Evolutionary conservation across 768 basidiomycete genomes (phyloP).

Genomic region (Dendrothele bispora): DNA sequence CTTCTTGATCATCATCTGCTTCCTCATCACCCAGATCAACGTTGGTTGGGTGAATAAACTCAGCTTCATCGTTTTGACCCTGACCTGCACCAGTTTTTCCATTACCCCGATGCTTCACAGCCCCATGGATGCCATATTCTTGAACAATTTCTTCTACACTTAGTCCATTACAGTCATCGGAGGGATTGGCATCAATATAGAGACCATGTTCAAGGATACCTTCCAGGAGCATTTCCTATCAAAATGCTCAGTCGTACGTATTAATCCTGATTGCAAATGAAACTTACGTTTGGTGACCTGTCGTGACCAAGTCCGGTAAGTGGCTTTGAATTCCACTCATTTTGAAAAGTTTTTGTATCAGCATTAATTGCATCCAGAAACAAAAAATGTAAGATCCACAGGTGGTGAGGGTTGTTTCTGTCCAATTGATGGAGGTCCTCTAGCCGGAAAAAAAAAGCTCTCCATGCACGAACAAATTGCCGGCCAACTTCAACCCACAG

Average conservation of each 20-base stretch:
- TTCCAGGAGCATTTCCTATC: slow-evolving; percentile 5
- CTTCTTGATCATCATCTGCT: not conserved
- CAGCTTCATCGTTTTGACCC: not conserved
- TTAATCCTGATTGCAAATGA: too few relatives aligned
- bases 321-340: too few relatives aligned
- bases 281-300: too few relatives aligned
- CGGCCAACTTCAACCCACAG: slow-evolving; percentile 44
- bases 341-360: too few relatives aligned
- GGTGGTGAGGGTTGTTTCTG: slow-evolving; percentile 25
- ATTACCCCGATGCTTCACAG: not conserved
- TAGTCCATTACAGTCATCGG: slow-evolving; percentile 8
- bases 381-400: slow-evolving; percentile 49
- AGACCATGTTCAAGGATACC: slow-evolving; percentile 3
- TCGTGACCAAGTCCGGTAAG: too few relatives aligned
- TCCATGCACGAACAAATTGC: slow-evolving; percentile 39
- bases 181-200: too few relatives aligned
- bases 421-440: slow-evolving; percentile 36
- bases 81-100: not conserved
- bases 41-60: not conserved
- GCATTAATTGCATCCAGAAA: too few relatives aligned
- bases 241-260: too few relatives aligned
- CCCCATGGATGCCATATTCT: slow-evolving; percentile 3
- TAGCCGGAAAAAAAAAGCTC: slow-evolving; percentile 38
- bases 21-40: not conserved
- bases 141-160: not conserved